These are phyloP conservation scores for Leccinum arenicola DNA, from an alignment of 768 basidiomycete species.

Conservation along the genomic window DNA sequence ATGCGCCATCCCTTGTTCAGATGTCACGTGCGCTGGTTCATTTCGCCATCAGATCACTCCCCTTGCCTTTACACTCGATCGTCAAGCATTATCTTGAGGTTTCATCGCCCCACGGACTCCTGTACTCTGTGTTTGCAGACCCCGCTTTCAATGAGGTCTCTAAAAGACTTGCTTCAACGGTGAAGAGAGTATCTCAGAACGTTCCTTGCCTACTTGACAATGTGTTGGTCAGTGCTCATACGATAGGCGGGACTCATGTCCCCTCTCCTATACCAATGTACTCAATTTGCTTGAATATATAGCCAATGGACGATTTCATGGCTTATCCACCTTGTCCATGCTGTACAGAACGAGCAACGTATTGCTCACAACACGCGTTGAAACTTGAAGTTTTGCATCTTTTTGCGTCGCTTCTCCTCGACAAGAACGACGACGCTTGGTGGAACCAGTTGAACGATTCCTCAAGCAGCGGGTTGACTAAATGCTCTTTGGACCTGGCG, in stretches of 20 bases:
- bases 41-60: conserved; percentile 25
- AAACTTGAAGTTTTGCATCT: conserved; percentile 44
- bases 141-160: conserved; percentile 11
- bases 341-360: conserved; percentile 25
- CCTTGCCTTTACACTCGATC: conserved; percentile 11
- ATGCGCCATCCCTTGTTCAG: conserved; percentile 32
- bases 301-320: conserved; percentile 54
- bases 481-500: conserved; percentile 9
- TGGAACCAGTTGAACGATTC: conserved; percentile 4
- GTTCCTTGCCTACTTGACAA: conserved; percentile 10
- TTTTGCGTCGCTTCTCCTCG: conserved; percentile 38
- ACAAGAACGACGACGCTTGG: conserved; percentile 26
- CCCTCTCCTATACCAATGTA: conserved; percentile 15
- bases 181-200: conserved; percentile 11
- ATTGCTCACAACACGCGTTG: conserved; percentile 29
- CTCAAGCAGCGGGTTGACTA: neutral
- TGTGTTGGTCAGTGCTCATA: conserved; percentile 30
- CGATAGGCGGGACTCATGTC: conserved; percentile 13
- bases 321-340: conserved; percentile 34
- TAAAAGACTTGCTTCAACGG: conserved; percentile 10
- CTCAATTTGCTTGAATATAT: conserved; percentile 26
- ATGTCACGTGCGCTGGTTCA: conserved; percentile 23
- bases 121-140: conserved; percentile 21
- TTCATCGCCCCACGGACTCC: conserved; percentile 8
- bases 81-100: conserved; percentile 24